Base-by-base conservation (phyloP, 2,329 filamentous ascomycete genomes). In the Talaromyces islandicus region DNA sequence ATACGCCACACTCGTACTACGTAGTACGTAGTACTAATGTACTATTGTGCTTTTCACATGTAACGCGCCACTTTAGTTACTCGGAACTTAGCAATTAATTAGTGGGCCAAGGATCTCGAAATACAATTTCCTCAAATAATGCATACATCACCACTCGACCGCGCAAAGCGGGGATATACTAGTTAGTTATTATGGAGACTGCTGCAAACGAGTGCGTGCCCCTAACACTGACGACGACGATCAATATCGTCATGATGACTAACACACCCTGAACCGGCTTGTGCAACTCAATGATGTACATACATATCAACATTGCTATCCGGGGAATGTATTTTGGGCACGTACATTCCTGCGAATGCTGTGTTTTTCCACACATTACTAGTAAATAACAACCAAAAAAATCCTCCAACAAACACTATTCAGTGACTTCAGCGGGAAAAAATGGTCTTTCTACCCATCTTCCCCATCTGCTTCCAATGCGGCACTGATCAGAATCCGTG, bases 401-500 rank as follows among this genome's bases (percentile, higher is more conserved):
- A 24, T 32, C 29, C 10, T 32, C 1, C 10, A 32, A 32, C 2
- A 11, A 27, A 27, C 7, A 6, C 29, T 9, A 2, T 30, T 30
- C 9, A n/a, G n/a, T 2, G 32, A 35, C 14, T 14, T 14, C 32
- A 17, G 14, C 17, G 6, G 14, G 12, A 35, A 14, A 38, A 38
- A 7, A 77, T 78, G 76, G 75, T 77, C 57, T 77, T 74, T 68
- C 66, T 82, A 54, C 80, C 80, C 19, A 68, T 83, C 57, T 78
- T 81, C 43, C 75, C 81, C 11, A 69, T 83, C 65, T 83, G 81
- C 70, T 80, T 83, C 69, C 81, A 84, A 69, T 84, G 80, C 69
- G 81, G 71, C 52, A 84, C 81, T 9, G 76, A 83, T 62, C 80
- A 84, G 65, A 85, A 84, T 59, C 82, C 82, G 3, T 85, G 82